Conservation (phyloP, 192 early-diverging fungal species). For the Coemansia umbellata region DNA sequence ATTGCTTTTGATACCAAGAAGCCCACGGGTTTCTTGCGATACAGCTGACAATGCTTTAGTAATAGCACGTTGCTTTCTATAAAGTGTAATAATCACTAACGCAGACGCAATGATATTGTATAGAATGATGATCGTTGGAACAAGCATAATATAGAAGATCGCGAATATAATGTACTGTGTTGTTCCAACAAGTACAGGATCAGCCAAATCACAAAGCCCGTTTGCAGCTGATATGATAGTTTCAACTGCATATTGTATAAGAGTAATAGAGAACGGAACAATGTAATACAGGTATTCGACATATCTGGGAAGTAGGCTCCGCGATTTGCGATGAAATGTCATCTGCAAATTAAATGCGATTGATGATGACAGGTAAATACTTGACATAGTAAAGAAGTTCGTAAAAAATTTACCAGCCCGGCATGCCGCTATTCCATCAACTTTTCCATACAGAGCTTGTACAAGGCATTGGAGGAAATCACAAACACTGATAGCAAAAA, state of each 20-base stretch:
- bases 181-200: conserved; percentile 9
- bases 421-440: not conserved
- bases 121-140: conserved; percentile 20
- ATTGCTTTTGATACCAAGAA: not conserved
- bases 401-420: conserved; percentile 8
- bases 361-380: conserved; percentile 32
- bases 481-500: conserved; percentile 16
- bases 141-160: conserved; percentile 6
- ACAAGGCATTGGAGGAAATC: conserved; percentile 23
- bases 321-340: conserved; percentile 17
- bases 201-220: conserved; percentile 11
- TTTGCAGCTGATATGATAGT: conserved; percentile 11
- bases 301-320: conserved; percentile 14
- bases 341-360: conserved; percentile 42
- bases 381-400: conserved; percentile 7
- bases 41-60: conserved; percentile 7
- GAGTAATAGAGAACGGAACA: conserved; percentile 6
- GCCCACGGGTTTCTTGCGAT: not conserved
- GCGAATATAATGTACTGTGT: conserved; percentile 10
- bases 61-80: conserved; percentile 18
- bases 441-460: not conserved
- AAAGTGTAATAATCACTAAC: conserved; percentile 16
- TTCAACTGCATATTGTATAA: conserved; percentile 13
- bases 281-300: conserved; percentile 32
- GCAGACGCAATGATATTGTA: conserved; percentile 23